These are phyloP conservation scores for Steccherinum ochraceum DNA, from an alignment of 768 basidiomycete genomes.

Conservation along the genomic window DNA sequence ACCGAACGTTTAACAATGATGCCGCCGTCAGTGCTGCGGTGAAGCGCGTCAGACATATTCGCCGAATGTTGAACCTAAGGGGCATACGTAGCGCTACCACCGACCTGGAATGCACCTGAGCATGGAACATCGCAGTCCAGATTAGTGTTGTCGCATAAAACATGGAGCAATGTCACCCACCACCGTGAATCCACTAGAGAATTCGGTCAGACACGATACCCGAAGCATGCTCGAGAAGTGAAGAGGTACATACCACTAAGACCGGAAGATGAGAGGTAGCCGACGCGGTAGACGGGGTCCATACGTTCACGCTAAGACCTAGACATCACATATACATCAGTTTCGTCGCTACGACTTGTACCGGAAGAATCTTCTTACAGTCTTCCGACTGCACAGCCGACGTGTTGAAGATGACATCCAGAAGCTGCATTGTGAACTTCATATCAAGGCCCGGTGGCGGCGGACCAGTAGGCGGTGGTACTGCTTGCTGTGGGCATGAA, in stretches of 20 bases:
- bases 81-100: neutral
- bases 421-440: neutral
- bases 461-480: neutral
- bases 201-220: too few species aligned
- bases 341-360: too few species aligned
- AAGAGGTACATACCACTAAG: too few species aligned
- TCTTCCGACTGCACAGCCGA: neutral
- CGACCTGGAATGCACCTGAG: neutral
- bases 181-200: neutral
- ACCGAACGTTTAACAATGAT: conserved; percentile 40
- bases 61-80: too few species aligned
- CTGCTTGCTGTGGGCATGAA: neutral
- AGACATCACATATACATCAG: too few species aligned
- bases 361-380: neutral
- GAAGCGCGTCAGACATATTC: too few species aligned
- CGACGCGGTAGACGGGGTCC: conserved; percentile 7
- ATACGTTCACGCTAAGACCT: conserved; percentile 10
- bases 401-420: neutral
- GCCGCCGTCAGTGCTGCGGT: conserved; percentile 40
- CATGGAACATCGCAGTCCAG: too few species aligned
- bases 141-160: too few species aligned
- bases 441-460: neutral
- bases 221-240: too few species aligned
- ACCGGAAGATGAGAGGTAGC: too few species aligned
- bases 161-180: neutral